Percentiles rank a stretch among this genome's conserved stretches.
Conservation (phyloP, 2,329 filamentous ascomycete species). For the Tolypocladium endophyticum region DNA sequence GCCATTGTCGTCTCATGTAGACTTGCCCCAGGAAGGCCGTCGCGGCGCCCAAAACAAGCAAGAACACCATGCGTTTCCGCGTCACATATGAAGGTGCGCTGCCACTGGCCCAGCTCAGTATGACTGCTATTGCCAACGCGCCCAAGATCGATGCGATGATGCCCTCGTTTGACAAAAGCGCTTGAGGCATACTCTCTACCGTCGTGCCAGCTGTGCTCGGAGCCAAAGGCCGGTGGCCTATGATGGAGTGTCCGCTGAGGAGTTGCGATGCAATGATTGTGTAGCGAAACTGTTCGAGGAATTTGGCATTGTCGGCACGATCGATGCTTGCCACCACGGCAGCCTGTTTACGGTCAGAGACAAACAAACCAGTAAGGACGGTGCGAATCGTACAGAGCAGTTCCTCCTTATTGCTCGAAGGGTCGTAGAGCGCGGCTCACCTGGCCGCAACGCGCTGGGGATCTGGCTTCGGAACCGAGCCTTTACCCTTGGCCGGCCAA, state of each 20-base stretch:
- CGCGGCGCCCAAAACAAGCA: slow-evolving; percentile 41
- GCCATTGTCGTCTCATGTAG: slow-evolving; percentile 69
- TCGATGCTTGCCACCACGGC: slow-evolving; percentile 64
- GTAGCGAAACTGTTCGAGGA: slow-evolving; percentile 89
- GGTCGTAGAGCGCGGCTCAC: slow-evolving; percentile 24
- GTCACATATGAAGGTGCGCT: slow-evolving; percentile 40
- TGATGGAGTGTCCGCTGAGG: slow-evolving; percentile 57
- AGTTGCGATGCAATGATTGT: slow-evolving; percentile 87
- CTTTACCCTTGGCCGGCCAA: slow-evolving; percentile 42
- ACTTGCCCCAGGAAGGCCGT: slow-evolving; percentile 50
- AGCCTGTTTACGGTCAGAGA: slow-evolving; percentile 32
- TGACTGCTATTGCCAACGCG: slow-evolving; percentile 57
- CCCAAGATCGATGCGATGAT: slow-evolving; percentile 35
- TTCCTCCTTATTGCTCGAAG: slow-evolving; percentile 36
- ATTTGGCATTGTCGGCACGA: slow-evolving; percentile 69
- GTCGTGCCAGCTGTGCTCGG: slow-evolving; percentile 7
- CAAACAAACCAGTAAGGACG: not conserved
- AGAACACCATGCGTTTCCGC: slow-evolving; percentile 41
- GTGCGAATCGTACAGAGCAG: slow-evolving; percentile 34
- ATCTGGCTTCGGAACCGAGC: slow-evolving; percentile 41
- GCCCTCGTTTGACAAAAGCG: slow-evolving; percentile 30
- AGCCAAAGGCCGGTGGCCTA: slow-evolving; percentile 18
- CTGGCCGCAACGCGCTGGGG: slow-evolving; percentile 31
- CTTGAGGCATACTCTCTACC: slow-evolving; percentile 11
- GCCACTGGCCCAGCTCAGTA: slow-evolving; percentile 59